Percentiles rank a stretch among this genome's conserved stretches.
phyloP scores from a whole-genome alignment of 2,329 filamentous ascomycete species.

The Leptographium wingfieldii region DNA sequence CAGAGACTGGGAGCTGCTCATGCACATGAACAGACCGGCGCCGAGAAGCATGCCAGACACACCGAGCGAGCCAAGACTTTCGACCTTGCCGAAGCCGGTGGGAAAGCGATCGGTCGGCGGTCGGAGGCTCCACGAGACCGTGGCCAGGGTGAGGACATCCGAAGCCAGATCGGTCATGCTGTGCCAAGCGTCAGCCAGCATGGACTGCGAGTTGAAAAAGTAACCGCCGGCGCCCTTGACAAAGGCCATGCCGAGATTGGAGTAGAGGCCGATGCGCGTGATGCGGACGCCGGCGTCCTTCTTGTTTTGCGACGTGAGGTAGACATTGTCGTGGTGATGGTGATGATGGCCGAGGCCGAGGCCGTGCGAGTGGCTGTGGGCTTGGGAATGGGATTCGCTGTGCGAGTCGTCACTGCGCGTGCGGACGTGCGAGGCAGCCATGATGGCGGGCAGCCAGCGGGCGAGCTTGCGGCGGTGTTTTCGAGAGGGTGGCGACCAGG shows the following conservation, averaged over 20 bases:
- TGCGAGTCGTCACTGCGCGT: conserved; percentile 34
- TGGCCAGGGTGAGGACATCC: conserved; percentile 85
- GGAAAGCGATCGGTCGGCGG: conserved; percentile 76
- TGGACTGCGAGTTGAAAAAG: conserved; percentile 85
- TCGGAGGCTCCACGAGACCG: conserved; percentile 84
- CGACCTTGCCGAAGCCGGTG: conserved; percentile 91
- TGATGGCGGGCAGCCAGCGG: conserved; percentile 16
- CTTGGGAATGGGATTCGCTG: conserved; percentile 31
- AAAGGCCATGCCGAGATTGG: conserved; percentile 89
- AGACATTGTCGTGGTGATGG: conserved; percentile 76
- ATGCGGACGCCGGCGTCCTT: conserved; percentile 90
- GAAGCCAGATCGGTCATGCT: conserved; percentile 91
- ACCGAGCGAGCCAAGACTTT: conserved; percentile 84
- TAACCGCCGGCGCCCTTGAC: conserved; percentile 88
- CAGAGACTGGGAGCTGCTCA: conserved; percentile 57
- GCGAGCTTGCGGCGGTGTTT: conserved; percentile 9
- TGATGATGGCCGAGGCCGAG: conserved; percentile 51
- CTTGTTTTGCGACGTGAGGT: conserved; percentile 70
- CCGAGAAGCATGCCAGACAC: conserved; percentile 84
- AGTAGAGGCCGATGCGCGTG: conserved; percentile 75
- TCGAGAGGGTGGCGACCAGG: conserved; percentile 7
- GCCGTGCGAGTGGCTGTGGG: conserved; percentile 36
- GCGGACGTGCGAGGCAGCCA: conserved; percentile 15
- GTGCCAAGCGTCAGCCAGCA: conserved; percentile 90
- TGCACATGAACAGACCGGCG: conserved; percentile 86